Percentiles rank a stretch among this genome's conserved stretches.
These are phyloP conservation scores for Tuber borchii DNA, from an alignment of 495 filamentous ascomycete species.

Conservation along the genomic window DNA sequence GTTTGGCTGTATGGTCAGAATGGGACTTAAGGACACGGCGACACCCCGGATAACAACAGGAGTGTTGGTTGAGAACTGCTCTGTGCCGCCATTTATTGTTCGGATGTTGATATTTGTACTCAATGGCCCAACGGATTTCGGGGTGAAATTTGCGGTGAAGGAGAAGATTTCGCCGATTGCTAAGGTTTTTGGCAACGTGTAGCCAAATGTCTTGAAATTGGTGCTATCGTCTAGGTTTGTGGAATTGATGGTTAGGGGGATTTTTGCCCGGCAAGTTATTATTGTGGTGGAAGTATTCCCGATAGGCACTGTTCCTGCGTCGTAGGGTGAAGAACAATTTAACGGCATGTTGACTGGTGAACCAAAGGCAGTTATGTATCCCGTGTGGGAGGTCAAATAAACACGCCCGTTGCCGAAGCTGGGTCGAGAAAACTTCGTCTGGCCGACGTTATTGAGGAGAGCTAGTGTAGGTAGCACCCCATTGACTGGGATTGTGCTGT, in stretches of 20 bases:
- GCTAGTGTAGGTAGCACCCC: constrained; percentile 43
- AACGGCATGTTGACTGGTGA: constrained; percentile 46
- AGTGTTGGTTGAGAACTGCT: constrained; percentile 31
- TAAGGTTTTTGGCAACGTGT: constrained; percentile 43
- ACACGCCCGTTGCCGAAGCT: constrained; percentile 44
- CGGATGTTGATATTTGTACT: constrained; percentile 43
- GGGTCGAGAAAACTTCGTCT: constrained; percentile 45
- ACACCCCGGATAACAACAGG: constrained; percentile 37
- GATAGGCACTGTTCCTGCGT: constrained; percentile 42
- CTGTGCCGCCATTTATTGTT: constrained; percentile 37
- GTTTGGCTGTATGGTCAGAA: constrained; percentile 36
- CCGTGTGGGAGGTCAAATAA: constrained; percentile 41
- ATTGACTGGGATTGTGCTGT: constrained; percentile 46
- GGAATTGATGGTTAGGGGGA: constrained; percentile 38
- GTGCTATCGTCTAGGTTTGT: constrained; percentile 41
- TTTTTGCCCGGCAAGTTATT: constrained; percentile 43
- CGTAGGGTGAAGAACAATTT: constrained; percentile 43
- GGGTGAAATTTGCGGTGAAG: constrained; percentile 45
- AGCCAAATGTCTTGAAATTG: constrained; percentile 42
- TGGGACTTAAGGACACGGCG: constrained; percentile 27
- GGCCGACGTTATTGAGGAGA: constrained; percentile 42
- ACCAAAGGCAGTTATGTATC: constrained; percentile 44
- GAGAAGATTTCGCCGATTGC: constrained; percentile 43
- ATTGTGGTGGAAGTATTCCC: constrained; percentile 25
- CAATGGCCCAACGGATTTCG: constrained; percentile 42